phyloP scores from a whole-genome alignment of 129 eudicot species.

The Artemisia argyi region DNA sequence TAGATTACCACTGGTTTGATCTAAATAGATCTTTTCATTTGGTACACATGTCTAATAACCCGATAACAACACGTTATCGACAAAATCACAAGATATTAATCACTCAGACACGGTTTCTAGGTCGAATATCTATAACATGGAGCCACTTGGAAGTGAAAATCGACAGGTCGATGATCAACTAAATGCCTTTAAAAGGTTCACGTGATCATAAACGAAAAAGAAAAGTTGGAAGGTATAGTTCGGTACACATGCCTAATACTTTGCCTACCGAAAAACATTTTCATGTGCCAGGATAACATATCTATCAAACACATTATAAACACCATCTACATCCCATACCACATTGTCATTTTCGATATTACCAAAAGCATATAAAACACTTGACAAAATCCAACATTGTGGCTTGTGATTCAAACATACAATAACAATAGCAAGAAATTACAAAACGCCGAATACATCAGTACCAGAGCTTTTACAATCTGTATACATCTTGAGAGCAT shows the following conservation, averaged over 20 bases:
- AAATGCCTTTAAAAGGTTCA: background rate
- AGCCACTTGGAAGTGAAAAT: background rate
- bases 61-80: too few relatives aligned
- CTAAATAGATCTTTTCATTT: too few relatives aligned
- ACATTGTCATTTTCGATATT: background rate
- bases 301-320: background rate
- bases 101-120: background rate
- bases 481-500: slow-evolving; percentile 1
- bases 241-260: slow-evolving; percentile 23
- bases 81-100: background rate
- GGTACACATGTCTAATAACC: too few relatives aligned
- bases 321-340: background rate
- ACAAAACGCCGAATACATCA: background rate
- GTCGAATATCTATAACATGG: background rate
- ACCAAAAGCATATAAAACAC: background rate
- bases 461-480: slow-evolving; percentile 9
- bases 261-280: slow-evolving; percentile 29
- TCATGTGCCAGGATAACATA: slow-evolving; percentile 27
- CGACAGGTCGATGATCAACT: background rate
- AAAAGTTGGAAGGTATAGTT: slow-evolving; percentile 17
- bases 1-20: too few relatives aligned
- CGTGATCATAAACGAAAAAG: slow-evolving; percentile 13
- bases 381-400: background rate
- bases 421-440: background rate
- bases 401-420: slow-evolving; percentile 1